Percentiles rank a stretch among this genome's conserved stretches.
Conservation (phyloP, 768 basidiomycete genomes). For the Leccinum variicolor region DNA sequence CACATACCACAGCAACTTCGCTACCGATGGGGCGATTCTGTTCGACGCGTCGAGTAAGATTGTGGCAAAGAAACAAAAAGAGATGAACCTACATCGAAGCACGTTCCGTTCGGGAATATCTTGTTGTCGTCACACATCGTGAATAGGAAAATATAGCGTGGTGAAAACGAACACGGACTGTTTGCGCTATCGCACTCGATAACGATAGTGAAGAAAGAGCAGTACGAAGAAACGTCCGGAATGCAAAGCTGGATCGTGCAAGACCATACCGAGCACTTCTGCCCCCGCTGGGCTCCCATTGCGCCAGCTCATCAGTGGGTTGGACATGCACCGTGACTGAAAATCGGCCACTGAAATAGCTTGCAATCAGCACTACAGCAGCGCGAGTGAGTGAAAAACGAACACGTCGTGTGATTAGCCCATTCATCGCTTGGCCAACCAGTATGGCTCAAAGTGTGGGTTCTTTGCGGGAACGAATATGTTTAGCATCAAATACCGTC, state of each 20-base stretch:
- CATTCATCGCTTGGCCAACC: too few species aligned
- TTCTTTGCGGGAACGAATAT: too few species aligned
- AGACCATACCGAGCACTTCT: background rate
- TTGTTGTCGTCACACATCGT: background rate
- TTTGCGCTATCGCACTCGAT: conserved; percentile 4
- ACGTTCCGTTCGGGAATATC: conserved; percentile 2
- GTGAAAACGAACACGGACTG: conserved; percentile 3
- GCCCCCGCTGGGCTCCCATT: conserved; percentile 1
- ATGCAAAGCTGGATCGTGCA: background rate
- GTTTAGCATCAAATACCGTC: too few species aligned
- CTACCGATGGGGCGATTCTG: background rate
- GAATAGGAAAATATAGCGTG: background rate
- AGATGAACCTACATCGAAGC: conserved; percentile 1
- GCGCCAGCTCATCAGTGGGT: background rate
- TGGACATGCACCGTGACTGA: background rate
- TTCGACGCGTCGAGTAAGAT: background rate
- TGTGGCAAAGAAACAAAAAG: background rate
- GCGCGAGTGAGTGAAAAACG: too few species aligned
- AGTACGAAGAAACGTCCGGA: background rate
- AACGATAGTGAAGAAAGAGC: conserved; percentile 9
- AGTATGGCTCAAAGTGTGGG: too few species aligned
- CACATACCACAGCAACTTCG: background rate
- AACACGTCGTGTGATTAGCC: too few species aligned
- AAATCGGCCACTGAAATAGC: background rate
- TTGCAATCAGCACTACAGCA: too few species aligned